phyloP scores from a whole-genome alignment of 2,329 filamentous ascomycete genomes.

The Moelleriella libera region DNA sequence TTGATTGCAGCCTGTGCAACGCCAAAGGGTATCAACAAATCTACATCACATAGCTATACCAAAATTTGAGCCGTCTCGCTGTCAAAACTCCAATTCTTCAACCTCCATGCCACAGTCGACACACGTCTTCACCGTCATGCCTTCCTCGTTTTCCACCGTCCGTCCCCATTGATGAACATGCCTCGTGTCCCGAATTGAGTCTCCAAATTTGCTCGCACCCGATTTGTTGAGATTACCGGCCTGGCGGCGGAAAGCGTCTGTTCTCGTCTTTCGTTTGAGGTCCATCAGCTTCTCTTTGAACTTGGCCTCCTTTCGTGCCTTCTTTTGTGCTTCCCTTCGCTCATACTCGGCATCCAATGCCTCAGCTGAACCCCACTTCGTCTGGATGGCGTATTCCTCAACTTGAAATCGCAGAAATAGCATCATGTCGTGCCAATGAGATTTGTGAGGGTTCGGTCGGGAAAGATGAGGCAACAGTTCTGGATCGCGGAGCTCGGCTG shows the following conservation, averaged over 20 bases:
- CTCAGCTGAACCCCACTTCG: slow-evolving; percentile 83
- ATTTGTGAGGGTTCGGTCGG: slow-evolving; percentile 87
- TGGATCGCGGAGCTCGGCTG: slow-evolving; percentile 79
- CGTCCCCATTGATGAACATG: slow-evolving; percentile 86
- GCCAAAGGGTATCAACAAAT: too few species aligned
- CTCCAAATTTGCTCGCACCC: slow-evolving; percentile 54
- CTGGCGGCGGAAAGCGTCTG: slow-evolving; percentile 73
- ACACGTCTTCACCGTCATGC: slow-evolving; percentile 71
- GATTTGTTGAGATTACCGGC: slow-evolving; percentile 41
- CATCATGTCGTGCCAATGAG: slow-evolving; percentile 98
- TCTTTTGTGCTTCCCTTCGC: slow-evolving; percentile 63
- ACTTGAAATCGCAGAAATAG: slow-evolving; percentile 87
- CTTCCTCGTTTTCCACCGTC: slow-evolving; percentile 53
- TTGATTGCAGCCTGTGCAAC: too few species aligned
- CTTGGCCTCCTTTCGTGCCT: slow-evolving; percentile 75
- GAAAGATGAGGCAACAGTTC: slow-evolving; percentile 78
- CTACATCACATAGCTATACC: too few species aligned
- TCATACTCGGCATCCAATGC: slow-evolving; percentile 82
- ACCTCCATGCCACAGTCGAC: slow-evolving; percentile 65
- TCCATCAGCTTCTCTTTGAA: slow-evolving; percentile 83
- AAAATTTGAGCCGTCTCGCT: background rate
- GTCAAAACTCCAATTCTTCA: slow-evolving; percentile 54
- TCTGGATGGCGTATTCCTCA: slow-evolving; percentile 79
- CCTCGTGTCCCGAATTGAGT: slow-evolving; percentile 52
- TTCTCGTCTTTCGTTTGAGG: slow-evolving; percentile 82